Base-by-base conservation (phyloP, 306 rosid species). In the Hippophae tibetana region DNA sequence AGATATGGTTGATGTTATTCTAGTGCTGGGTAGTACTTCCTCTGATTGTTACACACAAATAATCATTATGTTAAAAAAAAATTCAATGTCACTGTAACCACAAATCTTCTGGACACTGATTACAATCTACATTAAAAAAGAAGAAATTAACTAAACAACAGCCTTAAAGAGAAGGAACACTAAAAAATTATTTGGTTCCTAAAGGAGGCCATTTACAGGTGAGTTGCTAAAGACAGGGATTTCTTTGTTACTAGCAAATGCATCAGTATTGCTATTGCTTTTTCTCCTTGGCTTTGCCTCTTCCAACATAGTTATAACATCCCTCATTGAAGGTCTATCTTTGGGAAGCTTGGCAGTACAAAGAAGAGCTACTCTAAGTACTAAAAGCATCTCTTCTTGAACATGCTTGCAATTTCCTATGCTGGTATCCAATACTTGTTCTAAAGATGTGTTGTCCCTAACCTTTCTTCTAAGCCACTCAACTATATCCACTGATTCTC, bases 251-350 rank as follows among this genome's bases (percentile, higher is more conserved):
- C 73, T 54, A 53, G 68, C 67, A 31, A 57, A 18, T 14, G 77
- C 65, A 51, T 83, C 73, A 70, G 10, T 63, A 56, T 70, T 80
- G 78, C 89, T 69, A 45, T 79, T 79, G 76, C 90, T 80, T 75
- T 93, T 93, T 56, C 97, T 75, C 18, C 97, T 44, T n/a, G 99
- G 99, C 65, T 82, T 88, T 66, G 97, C 99, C 78, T 88, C 99
- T 73, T 74, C 97, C 63, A 93, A 95, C 94, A 93, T 93, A 69
- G 85, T 86, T 60, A 80, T 78, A 49, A 88, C 94, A 73, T 93
- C 97, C 74, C 85, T 93, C 99, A 93, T 93, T 73, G 86, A 78
- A 6, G 97, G 99, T 61, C 97, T 88, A 47, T 88, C 99, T 69
- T 81, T 88, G 0, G 99, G 95, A 56, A 73, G 82, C 79, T 82